Evolutionary conservation across 179 eudicot species (phyloP).

Genomic region (Actinidia arguta): DNA sequence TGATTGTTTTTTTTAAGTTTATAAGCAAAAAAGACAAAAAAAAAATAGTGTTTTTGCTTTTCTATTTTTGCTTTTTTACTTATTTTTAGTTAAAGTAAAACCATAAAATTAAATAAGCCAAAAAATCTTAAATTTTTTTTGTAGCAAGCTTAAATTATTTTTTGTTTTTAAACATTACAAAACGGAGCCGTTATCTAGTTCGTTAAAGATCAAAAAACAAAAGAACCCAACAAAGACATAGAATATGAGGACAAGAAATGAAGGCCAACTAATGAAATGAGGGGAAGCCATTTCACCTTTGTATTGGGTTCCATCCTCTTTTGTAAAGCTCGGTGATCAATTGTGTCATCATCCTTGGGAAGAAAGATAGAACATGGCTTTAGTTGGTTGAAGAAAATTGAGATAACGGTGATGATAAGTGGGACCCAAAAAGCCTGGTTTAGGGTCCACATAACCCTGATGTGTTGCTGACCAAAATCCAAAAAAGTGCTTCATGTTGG

Average conservation of each 20-base stretch:
- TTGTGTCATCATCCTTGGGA: slow-evolving; percentile 14
- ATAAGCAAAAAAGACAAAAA: too few species aligned
- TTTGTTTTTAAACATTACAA: too few species aligned
- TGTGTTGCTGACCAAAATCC: neutral
- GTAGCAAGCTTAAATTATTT: too few species aligned
- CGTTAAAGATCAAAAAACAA: neutral
- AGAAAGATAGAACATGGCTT: neutral
- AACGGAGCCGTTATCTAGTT: too few species aligned
- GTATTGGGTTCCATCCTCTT: neutral
- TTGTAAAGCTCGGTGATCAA: neutral
- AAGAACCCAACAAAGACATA: neutral
- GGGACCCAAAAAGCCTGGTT: neutral
- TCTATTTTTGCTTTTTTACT: too few species aligned
- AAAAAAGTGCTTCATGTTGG: too few species aligned
- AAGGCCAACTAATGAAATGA: neutral
- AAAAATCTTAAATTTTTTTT: too few species aligned
- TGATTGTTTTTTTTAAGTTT: too few species aligned
- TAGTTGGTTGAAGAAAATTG: slow-evolving; percentile 1
- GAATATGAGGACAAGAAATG: neutral
- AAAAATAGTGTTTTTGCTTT: too few species aligned
- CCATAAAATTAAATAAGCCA: too few species aligned
- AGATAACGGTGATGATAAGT: neutral
- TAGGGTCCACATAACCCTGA: neutral
- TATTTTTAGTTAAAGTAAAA: too few species aligned
- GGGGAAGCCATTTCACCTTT: neutral